Base-by-base conservation (phyloP, 2,329 filamentous ascomycete genomes). In the Polytolypa hystricis region DNA sequence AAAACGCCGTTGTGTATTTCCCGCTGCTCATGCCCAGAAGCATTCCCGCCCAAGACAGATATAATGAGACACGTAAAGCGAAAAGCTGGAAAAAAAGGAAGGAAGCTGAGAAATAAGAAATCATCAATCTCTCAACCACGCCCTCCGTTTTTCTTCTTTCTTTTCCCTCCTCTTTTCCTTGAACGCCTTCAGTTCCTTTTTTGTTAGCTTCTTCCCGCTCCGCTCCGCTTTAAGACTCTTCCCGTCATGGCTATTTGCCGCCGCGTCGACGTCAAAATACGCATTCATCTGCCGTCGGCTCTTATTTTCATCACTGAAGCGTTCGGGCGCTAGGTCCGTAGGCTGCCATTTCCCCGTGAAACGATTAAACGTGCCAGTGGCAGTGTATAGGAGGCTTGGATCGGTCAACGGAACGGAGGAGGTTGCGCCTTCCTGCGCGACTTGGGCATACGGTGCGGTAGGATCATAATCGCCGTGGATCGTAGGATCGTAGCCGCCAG, bases 401-500 rank as follows among this genome's bases (percentile, higher is more conserved):
- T 73, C 65, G 9, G 44, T 44, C 1, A 56, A 50, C 5, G 59
- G 47, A 0, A 55, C 48, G 9, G 51, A 52, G 8, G 55, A 50
- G 7, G 55, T 49, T 32, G 51, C 47, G 5, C 59, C 58, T 27
- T 60, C 45, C 1, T 53, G 51, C 8, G 55, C 47, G 31, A 60
- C 65, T 54, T 83, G 73, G 8, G 91, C 89, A 57, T 98, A 98
- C 66, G 86, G 83, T n/a, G 91, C 89, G 42, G 80, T 91, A 3
- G 87, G 86, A 52, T 98, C 91, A 66, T 95, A 98, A 64, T 87
- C 82, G 49, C 91, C 91, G 57, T 98, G 91, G 30, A 98, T 89
- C 16, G 85, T 83, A 1, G 91, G 91, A 55, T 96, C 94, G 65
- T 98, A 98, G 42, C 89, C 86, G 40, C 80, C 79, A 8, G 51